Conservation (phyloP, 306 rosid species). For the Alnus glutinosa region DNA sequence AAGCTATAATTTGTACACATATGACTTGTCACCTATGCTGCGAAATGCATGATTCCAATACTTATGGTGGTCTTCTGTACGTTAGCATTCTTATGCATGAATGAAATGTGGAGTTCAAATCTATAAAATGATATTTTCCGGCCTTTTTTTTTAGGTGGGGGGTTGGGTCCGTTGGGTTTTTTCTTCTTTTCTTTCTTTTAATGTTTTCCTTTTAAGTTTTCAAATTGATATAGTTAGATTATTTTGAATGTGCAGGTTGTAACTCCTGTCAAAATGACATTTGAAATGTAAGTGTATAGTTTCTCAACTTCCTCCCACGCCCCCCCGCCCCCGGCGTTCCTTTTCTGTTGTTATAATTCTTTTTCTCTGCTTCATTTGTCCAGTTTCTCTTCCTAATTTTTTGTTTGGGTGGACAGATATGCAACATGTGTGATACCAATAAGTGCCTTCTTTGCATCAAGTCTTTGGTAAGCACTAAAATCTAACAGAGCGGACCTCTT, state of each 20-base stretch:
- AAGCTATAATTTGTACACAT: neutral
- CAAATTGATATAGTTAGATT: constrained; percentile 7
- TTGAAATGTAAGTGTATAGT: constrained; percentile 74
- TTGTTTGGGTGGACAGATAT: constrained; percentile 57
- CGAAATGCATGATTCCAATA: neutral
- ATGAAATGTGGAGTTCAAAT: neutral
- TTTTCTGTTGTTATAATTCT: neutral
- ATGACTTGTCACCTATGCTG: neutral
- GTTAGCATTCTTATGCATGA: neutral
- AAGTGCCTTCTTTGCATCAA: constrained; percentile 94
- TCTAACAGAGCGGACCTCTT: constrained; percentile 1
- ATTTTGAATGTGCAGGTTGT: constrained; percentile 68
- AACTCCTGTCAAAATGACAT: constrained; percentile 89
- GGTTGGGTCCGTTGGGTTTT: neutral
- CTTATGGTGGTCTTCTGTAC: neutral
- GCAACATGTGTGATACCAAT: constrained; percentile 92
- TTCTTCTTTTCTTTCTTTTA: neutral
- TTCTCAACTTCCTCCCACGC: neutral
- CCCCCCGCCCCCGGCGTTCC: no score
- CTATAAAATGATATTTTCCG: neutral
- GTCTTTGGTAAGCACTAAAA: constrained; percentile 77
- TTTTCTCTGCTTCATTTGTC: constrained; percentile 8
- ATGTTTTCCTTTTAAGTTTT: neutral
- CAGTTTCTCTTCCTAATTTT: constrained; percentile 9
- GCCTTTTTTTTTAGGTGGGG: neutral